Base-by-base conservation (phyloP, 2,329 filamentous ascomycete species). In the Colletotrichum destructivum region DNA sequence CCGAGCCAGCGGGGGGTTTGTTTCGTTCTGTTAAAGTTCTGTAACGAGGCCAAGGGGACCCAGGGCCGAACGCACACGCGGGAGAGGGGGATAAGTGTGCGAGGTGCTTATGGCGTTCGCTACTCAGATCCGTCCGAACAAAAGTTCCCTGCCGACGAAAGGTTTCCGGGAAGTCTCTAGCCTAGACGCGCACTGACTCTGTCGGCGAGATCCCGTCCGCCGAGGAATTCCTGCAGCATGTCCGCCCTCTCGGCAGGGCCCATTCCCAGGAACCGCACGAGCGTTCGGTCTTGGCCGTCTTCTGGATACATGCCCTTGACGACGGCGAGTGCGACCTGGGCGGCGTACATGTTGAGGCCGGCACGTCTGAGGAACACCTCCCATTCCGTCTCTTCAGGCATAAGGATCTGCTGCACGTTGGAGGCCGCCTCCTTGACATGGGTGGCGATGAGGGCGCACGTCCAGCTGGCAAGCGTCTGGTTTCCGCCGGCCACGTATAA, bases 381-480 rank as follows among this genome's bases (percentile, higher is more conserved):
- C 82, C 82, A 84, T 38, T 81, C 81, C 49, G 82, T 83, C 59
- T 87, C 84, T 42, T 79, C 77, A n/a, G 81, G 76, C 3, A 81
- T 79, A 12, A 86, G 72, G 8, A 81, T 77, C 1, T 78, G 76
- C 62, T 81, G 79, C 15, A 84, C 77, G 1, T 76, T 73, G 31
- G 66, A 4, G 13, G 54, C 11, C 0, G 62, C 69, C 2, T 77
- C 73, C 0, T 75, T 56, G 13, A 76, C 81, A 76, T 86, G 83
- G 9, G 86, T 86, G 21, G 86, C 84, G 55, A 92, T 86, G 0
- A 86, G 77, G 0, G 83, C 84, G 0, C 88, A 80, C 1, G 89
- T 80, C 90, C 91, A 93, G 65, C 80, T 84, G 0, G 86, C 84
- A 8, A 91, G 77, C 0, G 84, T 87, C 26, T 83, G 78, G 21